These are phyloP conservation scores for Ligustrum vulgare DNA, from an alignment of 257 asterid genomes.

Conservation along the genomic window DNA sequence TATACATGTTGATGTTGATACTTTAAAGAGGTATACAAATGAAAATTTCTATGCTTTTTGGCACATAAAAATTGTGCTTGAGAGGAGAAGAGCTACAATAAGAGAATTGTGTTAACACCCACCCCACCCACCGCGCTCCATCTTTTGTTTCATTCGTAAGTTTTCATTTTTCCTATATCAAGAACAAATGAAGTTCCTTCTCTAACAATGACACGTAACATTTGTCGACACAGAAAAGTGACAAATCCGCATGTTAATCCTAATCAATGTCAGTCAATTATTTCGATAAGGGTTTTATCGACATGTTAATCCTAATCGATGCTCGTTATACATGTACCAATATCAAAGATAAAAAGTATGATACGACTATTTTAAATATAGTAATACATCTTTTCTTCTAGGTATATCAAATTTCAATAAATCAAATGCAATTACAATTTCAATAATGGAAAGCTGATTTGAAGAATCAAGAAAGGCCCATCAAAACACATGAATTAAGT, in stretches of 20 bases:
- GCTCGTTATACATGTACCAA: background rate
- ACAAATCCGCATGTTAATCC: constrained; percentile 38
- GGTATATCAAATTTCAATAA: background rate
- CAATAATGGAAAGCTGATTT: constrained; percentile 27
- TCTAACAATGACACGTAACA: constrained; percentile 24
- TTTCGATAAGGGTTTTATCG: background rate
- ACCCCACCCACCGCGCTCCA: background rate
- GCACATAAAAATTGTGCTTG: constrained; percentile 12
- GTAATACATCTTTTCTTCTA: background rate
- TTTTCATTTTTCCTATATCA: constrained; percentile 25
- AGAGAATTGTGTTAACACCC: background rate
- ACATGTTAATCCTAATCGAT: background rate
- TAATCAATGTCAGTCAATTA: too few species aligned
- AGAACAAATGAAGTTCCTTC: constrained; percentile 24
- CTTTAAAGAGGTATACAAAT: background rate
- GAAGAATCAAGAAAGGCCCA: constrained; percentile 18
- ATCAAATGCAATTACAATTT: constrained; percentile 21
- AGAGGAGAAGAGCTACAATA: background rate
- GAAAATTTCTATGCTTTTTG: background rate
- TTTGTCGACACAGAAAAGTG: constrained; percentile 22
- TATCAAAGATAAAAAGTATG: background rate
- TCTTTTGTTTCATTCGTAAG: constrained; percentile 12
- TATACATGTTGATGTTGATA: constrained; percentile 34
- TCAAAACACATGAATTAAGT: constrained; percentile 19
- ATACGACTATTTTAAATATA: background rate